Percentiles rank a stretch among this genome's conserved stretches.
phyloP scores from a whole-genome alignment of 2,329 filamentous ascomycete genomes.

The Xylaria sp. region DNA sequence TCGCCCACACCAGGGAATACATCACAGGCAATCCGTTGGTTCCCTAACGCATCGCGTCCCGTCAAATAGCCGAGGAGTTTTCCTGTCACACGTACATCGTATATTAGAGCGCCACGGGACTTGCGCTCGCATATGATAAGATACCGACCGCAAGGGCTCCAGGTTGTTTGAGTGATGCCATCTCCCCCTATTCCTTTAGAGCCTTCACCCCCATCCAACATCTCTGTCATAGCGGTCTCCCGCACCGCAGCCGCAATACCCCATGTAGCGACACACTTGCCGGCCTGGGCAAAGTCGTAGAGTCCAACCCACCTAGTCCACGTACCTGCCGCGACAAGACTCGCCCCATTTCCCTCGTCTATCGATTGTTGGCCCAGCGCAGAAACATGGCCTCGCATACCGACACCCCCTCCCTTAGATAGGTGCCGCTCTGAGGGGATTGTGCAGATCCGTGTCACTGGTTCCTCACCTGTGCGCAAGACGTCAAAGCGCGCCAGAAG shows the following conservation, averaged over 20 bases:
- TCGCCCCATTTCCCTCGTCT: constrained; percentile 39
- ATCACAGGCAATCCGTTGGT: constrained; percentile 63
- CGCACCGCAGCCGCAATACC: constrained; percentile 58
- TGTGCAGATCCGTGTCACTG: constrained; percentile 61
- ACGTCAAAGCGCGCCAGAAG: constrained; percentile 66
- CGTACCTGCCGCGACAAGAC: constrained; percentile 64
- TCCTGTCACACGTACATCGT: constrained; percentile 66
- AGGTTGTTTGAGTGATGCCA: constrained; percentile 65
- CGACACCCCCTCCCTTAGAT: constrained; percentile 65
- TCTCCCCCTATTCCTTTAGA: constrained; percentile 58
- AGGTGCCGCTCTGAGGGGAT: constrained; percentile 66
- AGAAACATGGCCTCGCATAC: constrained; percentile 67
- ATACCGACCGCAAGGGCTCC: constrained; percentile 69
- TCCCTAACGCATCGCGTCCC: constrained; percentile 56
- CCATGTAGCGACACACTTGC: constrained; percentile 64
- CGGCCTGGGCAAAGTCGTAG: constrained; percentile 64
- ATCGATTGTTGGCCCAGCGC: constrained; percentile 56
- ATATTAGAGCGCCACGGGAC: constrained; percentile 61
- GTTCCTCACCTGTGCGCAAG: constrained; percentile 56
- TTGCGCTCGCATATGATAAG: constrained; percentile 66
- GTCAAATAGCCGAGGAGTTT: constrained; percentile 60
- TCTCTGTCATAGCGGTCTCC: neutral
- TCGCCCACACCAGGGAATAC: constrained; percentile 52
- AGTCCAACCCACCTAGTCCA: constrained; percentile 68
- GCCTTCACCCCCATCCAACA: constrained; percentile 26